Conservation (phyloP, 169 alveolate genomes). For the Perkinsus marinus region DNA sequence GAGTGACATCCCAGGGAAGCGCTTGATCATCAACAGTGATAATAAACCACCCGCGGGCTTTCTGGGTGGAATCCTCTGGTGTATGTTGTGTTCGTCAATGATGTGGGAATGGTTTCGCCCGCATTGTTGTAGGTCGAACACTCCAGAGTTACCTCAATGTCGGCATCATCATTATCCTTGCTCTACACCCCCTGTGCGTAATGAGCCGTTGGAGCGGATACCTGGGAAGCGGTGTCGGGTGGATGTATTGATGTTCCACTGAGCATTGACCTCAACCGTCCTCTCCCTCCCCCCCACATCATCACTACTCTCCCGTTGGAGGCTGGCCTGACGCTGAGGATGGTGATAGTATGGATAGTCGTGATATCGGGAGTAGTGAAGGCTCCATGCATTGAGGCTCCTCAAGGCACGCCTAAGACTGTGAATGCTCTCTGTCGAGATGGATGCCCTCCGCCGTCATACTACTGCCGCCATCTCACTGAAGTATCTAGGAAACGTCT, state of each 20-base stretch:
- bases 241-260: not conserved
- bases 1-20: no score
- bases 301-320: not conserved
- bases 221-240: not conserved
- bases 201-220: not conserved
- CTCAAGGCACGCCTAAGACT: not conserved
- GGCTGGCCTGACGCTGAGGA: not conserved
- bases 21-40: no score
- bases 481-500: no score
- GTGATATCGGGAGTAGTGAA: not conserved
- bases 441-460: no score
- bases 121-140: no score
- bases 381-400: not conserved
- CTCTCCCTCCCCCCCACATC: not conserved
- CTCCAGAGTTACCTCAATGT: no score
- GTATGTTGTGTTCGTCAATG: no score
- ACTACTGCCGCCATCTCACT: no score
- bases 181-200: not conserved
- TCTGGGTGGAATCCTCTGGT: no score
- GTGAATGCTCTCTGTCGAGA: not conserved
- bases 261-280: not conserved
- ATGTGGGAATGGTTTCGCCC: no score
- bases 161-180: not conserved
- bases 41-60: no score
- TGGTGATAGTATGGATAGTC: not conserved